Percentiles rank a stretch among this genome's conserved stretches.
These are phyloP conservation scores for Ramaria sp. DNA, from an alignment of 768 basidiomycete genomes.

Conservation along the genomic window DNA sequence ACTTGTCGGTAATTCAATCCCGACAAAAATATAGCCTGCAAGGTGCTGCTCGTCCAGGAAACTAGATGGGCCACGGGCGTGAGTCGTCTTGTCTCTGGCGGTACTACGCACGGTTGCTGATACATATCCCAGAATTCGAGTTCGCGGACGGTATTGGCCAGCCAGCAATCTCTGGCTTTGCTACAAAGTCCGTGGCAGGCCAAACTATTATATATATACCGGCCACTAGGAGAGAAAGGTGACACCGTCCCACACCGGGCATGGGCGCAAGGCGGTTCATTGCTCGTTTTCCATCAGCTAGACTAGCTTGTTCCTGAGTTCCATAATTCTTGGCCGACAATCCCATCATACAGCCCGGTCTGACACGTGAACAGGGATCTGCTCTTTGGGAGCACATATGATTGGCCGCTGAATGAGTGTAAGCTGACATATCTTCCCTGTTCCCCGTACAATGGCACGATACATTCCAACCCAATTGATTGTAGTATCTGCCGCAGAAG, in stretches of 20 bases:
- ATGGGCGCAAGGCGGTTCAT: constrained; percentile 22
- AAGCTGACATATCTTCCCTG: background rate
- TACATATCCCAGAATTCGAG: constrained; percentile 12
- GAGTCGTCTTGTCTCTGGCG: background rate
- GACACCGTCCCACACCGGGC: constrained; percentile 19
- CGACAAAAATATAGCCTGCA: constrained; percentile 24
- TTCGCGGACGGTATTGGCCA: constrained; percentile 22
- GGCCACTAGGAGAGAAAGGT: constrained; percentile 17
- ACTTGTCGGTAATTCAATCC: constrained; percentile 31
- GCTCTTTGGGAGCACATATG: constrained; percentile 23
- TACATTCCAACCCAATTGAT: background rate
- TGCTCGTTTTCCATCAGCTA: constrained; percentile 23
- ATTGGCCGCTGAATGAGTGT: constrained; percentile 26
- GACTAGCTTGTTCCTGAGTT: constrained; percentile 27
- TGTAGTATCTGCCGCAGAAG: constrained; percentile 28
- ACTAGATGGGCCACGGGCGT: constrained; percentile 20
- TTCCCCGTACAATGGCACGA: background rate
- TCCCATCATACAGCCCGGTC: constrained; percentile 14
- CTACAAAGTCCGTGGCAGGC: constrained; percentile 14
- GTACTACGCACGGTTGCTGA: background rate
- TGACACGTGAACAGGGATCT: constrained; percentile 14
- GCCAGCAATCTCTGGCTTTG: constrained; percentile 23
- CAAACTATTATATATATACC: constrained; percentile 16
- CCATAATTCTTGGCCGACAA: constrained; percentile 18
- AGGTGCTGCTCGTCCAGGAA: constrained; percentile 25